Conservation (phyloP, 148 eudicot genomes). For the Limonium bicolor region DNA sequence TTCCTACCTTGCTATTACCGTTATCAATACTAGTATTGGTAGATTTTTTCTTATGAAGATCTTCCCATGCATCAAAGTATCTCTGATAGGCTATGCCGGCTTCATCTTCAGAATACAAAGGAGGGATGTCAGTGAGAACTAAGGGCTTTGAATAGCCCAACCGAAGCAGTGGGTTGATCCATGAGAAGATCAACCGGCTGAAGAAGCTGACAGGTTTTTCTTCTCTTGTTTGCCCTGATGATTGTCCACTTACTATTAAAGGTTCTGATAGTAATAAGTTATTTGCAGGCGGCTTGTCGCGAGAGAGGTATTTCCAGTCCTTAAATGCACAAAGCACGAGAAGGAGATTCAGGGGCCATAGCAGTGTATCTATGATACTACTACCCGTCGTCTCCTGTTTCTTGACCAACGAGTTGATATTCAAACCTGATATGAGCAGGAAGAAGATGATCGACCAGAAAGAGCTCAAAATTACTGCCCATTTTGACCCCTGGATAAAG, state of each 20-base stretch:
- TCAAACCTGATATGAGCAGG: constrained; percentile 24
- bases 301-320: constrained; percentile 8
- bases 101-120: constrained; percentile 39
- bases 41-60: constrained; percentile 8
- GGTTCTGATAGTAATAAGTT: constrained; percentile 31
- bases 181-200: constrained; percentile 36
- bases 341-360: constrained; percentile 36
- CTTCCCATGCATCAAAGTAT: constrained; percentile 22
- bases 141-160: constrained; percentile 33
- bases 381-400: constrained; percentile 5
- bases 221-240: constrained; percentile 4
- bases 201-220: constrained; percentile 18
- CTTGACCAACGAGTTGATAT: constrained; percentile 11
- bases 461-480: constrained; percentile 17
- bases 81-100: constrained; percentile 29
- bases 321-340: constrained; percentile 30
- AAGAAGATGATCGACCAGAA: constrained; percentile 40
- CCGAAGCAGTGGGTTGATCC: constrained; percentile 38
- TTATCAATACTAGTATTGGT: no score
- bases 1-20: not conserved
- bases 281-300: constrained; percentile 1
- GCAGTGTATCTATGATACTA: constrained; percentile 16
- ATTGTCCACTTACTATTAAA: constrained; percentile 19
- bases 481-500: constrained; percentile 20
- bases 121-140: constrained; percentile 38